Evolutionary conservation across 352 stramenopile genomes (phyloP).

Genomic region (Blastocystis sp.): DNA sequence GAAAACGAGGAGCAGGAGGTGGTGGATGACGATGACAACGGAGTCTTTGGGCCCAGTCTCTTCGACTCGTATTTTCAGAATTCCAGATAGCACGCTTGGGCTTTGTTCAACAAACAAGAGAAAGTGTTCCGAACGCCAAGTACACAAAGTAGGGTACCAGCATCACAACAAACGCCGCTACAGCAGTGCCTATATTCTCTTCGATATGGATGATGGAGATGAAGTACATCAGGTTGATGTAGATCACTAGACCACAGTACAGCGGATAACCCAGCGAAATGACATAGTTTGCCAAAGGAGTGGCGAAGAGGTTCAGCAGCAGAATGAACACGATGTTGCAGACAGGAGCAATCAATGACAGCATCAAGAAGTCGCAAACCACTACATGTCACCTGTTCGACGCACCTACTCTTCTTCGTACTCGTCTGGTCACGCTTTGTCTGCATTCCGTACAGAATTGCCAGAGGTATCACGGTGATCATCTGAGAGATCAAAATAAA

Average conservation of each 20-base stretch:
- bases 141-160: slow-evolving; percentile 34
- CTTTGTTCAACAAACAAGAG: slow-evolving; percentile 29
- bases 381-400: background rate
- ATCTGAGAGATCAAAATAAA: slow-evolving; percentile 27
- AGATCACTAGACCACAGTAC: slow-evolving; percentile 45
- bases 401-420: background rate
- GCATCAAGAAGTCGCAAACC: background rate
- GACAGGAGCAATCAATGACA: slow-evolving; percentile 26
- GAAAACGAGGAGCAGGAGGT: background rate
- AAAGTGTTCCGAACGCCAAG: background rate
- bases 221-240: slow-evolving; percentile 47
- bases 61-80: background rate
- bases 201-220: slow-evolving; percentile 48
- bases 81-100: background rate
- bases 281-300: background rate
- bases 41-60: background rate
- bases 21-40: background rate
- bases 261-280: slow-evolving; percentile 44
- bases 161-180: slow-evolving; percentile 1
- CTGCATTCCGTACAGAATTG: background rate
- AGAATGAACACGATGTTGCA: background rate
- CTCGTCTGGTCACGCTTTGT: background rate
- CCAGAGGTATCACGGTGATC: background rate
- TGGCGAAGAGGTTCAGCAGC: background rate
- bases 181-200: background rate